Percentiles rank a stretch among this genome's conserved stretches.
These are phyloP conservation scores for Mycena leptocephala DNA, from an alignment of 768 basidiomycete genomes.

Conservation along the genomic window DNA sequence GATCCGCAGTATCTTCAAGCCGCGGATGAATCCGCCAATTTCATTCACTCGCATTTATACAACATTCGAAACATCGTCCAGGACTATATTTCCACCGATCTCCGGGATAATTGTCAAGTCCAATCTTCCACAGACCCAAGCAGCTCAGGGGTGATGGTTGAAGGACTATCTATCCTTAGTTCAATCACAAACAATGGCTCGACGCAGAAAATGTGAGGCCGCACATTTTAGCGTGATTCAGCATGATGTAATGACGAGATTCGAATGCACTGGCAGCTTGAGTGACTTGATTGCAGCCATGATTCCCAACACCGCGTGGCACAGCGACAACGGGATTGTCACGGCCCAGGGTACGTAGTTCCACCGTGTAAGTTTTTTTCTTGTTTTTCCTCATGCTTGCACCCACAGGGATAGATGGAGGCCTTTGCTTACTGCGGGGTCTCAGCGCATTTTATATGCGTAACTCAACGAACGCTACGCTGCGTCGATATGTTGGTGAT, in stretches of 20 bases:
- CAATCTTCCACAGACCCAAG: neutral
- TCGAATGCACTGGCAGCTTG: neutral
- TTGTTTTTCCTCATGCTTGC: neutral
- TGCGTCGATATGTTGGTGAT: neutral
- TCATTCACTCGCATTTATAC: constrained; percentile 18
- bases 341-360: neutral
- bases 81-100: neutral
- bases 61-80: constrained; percentile 7
- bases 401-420: neutral
- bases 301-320: neutral
- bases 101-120: neutral
- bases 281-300: neutral
- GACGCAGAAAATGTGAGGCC: neutral
- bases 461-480: neutral
- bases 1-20: constrained; percentile 22
- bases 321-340: neutral
- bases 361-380: neutral
- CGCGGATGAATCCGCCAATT: constrained; percentile 1
- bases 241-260: neutral
- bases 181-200: neutral
- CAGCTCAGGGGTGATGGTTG: constrained; percentile 2
- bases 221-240: neutral
- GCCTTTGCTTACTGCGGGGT: neutral
- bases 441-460: neutral
- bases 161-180: neutral